Base-by-base conservation (phyloP, 2,329 filamentous ascomycete species). In the Dothistroma pini region DNA sequence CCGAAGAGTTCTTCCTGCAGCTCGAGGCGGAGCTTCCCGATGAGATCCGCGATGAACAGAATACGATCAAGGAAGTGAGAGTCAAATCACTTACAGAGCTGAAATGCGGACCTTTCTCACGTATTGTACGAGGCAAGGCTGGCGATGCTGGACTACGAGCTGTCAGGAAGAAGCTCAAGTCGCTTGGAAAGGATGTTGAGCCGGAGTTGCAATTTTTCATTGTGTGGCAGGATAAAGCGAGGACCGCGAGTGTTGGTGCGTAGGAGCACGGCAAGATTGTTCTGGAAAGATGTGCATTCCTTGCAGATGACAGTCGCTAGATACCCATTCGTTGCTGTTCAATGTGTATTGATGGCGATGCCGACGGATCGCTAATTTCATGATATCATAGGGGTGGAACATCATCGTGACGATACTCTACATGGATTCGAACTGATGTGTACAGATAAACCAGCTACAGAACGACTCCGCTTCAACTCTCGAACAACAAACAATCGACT, bases 1-100 rank as follows among this genome's bases (percentile, higher is more conserved):
- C 60, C 4, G 32, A 52, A 7, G 60, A 62, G 0, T 62, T 62
- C 57, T 62, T 62, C 32, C 25, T 14, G 1, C 48, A 56, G 11
- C 38, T 62, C 29, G 60, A 62, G 22, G 57, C 57, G 25, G 44
- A 62, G n/a, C 48, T 62, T 2, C 60, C 60, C 4, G 56, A 59
- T 16, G 60, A 62, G 35, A 19, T 59, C 3, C 35, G 35, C 14
- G 35, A 38, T 12, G 47, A 60, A 22, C 57, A 57, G 12, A 56
- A 56, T 25, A 48, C 14, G 14, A 59, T 62, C 48, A 57, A 54
- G 29, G 60, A 62, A 31, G 52, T 62, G 16, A 10, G 57, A 41
- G 50, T 62, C 25, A 58, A 58, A 29, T 38, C 57, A 29, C 31
- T 41, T 8, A 49, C 35, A 9, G 57, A 56, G 14, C 29, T 62